Evolutionary conservation across 2,329 filamentous ascomycete species (phyloP), one percentile per base, ranked within the genome.

Genomic region (Beauveria scarabaeidicola): DNA sequence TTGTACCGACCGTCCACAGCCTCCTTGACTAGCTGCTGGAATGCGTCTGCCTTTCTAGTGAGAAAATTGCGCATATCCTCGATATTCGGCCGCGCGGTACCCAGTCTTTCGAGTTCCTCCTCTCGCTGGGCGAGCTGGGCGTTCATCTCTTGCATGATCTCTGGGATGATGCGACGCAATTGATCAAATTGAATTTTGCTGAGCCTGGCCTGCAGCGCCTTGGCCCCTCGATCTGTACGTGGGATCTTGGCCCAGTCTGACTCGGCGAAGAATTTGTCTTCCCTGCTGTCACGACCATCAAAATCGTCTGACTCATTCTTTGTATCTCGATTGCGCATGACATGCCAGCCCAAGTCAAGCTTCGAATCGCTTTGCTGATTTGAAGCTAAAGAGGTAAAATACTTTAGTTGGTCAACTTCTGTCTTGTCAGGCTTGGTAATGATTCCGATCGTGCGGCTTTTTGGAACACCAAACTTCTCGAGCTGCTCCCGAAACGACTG

Each of bases 381-480:
- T 11, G 64, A 63, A 1, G 66, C 65, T 0, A 75, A 32, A 5
- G 29, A 32, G 5, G 29, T 32, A 11, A 32, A 32, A 1, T 32
- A 32, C 29, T 32, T 32, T 5, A 73, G 72, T 0, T 75, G 74
- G 2, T 72, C 74, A 0, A 66, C 60, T 3, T 64, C 64, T 1
- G 78, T 66, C 6, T 66, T 67, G 61, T 83, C 80, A 0, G 78
- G 77, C 64, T 83, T 82, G 0, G 80, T 83, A 56, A 83, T 75
- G 61, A 83, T 75, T 0, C 80, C 79, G 0, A 83, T 67, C 0
- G 80, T 83, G 5, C 80, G 75, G 3, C 66, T 60, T 10, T 73
- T 73, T 1, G 72, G 63, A 2, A 67, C 66, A 60, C 82, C 78
- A 50, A 76, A 65, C 41, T 70, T 64, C 15, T 70, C 67, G 2